Base-by-base conservation (phyloP, 345 rosid species). In the Mallotus nudiflorus region DNA sequence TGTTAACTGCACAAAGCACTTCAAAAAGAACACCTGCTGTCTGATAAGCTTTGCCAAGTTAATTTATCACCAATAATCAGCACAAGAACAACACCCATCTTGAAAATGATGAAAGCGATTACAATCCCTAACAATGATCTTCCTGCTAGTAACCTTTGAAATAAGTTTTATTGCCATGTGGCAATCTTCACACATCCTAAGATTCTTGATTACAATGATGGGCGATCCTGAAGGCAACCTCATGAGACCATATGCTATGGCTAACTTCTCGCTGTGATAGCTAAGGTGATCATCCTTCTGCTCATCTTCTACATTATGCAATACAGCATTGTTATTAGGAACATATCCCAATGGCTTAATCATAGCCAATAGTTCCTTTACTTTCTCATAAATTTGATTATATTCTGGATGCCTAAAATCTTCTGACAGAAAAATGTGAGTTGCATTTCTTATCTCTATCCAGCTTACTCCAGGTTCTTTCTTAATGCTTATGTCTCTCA, bases 1-100 rank as follows among this genome's bases (percentile, higher is more conserved):
- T 94, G 79, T 92, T 95, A 67, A 92, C 98, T 22, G 98, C 98
- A 65, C 93, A 92, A 65, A 95, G 97, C 69, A 92, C 99, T 86
- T 95, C 96, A 79, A 87, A 95, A 70, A 95, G 99, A 63, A 95
- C 97, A 57, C 99, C 97, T 0, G 99, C 99, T 14, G 97, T 95
- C 85, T 87, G 97, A 80, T 95, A 92, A 77, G 97, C 99, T 82
- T 95, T 92, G 39, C 95, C 99, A 78, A 95, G 97, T 82, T 95
- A n/a, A n/a, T n/a, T 45, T n/a, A 27, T 86, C 78, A 88, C 89
- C 89, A 84, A 62, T 82, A 86, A 72, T 88, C 94, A 73, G 85
- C 80, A 58, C 96, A 93, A 62, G 97, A 84, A 71, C 96, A 91
- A 10, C 44, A 57, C 16, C 94, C 97, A 69, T 85, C 83, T 66